Base-by-base conservation (phyloP, 2,329 filamentous ascomycete species). In the Apiospora sp. region DNA sequence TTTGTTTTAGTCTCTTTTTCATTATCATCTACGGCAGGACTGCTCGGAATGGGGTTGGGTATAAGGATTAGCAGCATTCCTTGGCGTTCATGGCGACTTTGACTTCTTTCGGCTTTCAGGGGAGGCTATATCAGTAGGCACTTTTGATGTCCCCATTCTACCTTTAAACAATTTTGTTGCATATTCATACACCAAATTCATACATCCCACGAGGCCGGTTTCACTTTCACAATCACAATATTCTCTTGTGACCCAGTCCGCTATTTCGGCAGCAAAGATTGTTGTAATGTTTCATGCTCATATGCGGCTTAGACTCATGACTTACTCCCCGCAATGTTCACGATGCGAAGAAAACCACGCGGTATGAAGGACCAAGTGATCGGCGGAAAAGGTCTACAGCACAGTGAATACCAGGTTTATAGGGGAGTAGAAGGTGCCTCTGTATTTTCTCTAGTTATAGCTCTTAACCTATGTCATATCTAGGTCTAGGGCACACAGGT, bases 1-100 rank as follows among this genome's bases (percentile, higher is more conserved):
- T 41, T 34, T n/a, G 4, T 7, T 61, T 22, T 61, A 16, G 13
- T 58, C 3, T 64, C 7, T 10, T 13, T 48, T 37, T 24, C 24
- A 16, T 67, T 71, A 24, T 10, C 41, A 37, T 37, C 16, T 69
- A n/a, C 1, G 67, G 44, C 16, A 49, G 67, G 67, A n/a, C 19
- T 48, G 19, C n/a, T 49, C 37, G 22, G 44, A 34, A 34, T 24
- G 10, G 30, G 58, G 19, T 41, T 64, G 34, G 58, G 58, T 64
- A 64, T 64, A 64, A 41, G 58, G 58, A 64, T 64, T 41, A 34
- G 58, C 19, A 64, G 58, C 58, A 64, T 64, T 34, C 24, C 58
- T 64, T 24, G 58, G 58, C 34, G 58, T 64, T 64, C 12, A 41
- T 64, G 34, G 58, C 34, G 22, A 13, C 30, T 64, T 64, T 41